Evolutionary conservation across 169 alveolate genomes (phyloP), one percentile per base, ranked within the genome.

Genomic region (Plasmodium blacklocki): DNA sequence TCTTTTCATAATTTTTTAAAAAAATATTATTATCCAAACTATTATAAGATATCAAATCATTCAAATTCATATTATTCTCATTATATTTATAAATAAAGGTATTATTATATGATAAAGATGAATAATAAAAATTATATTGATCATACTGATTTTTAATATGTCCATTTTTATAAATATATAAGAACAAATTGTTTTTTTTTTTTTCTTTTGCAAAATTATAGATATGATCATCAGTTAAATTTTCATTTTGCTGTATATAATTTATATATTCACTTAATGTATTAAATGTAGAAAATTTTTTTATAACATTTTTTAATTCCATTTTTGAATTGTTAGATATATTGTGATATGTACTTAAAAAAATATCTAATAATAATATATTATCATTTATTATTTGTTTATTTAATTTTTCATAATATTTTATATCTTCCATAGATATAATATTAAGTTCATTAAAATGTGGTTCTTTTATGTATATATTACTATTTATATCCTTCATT

Each of bases 331-430:
- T 62, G 12, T 21, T 60, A 4, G 29, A 21, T 45, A 73, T 45
- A 66, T 54, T 43, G 54, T 68, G 8, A 59, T 67, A 83, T 15
- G 70, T 56, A 6, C 29, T 49, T 26, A 83, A 83, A 5, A 83
- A 60, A 3, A 83, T 68, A 58, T 83, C 91, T 60, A 83, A 14
- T 50, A 83, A 54, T 29, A 83, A 49, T 45, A 83, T 56, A 45
- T 83, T 50, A 68, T 68, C 59, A 45, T 47, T 70, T 83, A 14
- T 3, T 3, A 68, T 54, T 29, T 19, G 29, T 32, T 58, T 63
- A 56, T 67, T 83, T 62, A 72, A 83, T 39, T 83, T 83, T 68
- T 83, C 45, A 47, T 54, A 83, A 68, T 11, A 68, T 56, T 68
- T 5, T 29, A 83, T 32, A 12, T 68, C 74, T 83, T 21, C 70